Conservation (phyloP, 331 rosid genomes). For the Cydonia oblonga region DNA sequence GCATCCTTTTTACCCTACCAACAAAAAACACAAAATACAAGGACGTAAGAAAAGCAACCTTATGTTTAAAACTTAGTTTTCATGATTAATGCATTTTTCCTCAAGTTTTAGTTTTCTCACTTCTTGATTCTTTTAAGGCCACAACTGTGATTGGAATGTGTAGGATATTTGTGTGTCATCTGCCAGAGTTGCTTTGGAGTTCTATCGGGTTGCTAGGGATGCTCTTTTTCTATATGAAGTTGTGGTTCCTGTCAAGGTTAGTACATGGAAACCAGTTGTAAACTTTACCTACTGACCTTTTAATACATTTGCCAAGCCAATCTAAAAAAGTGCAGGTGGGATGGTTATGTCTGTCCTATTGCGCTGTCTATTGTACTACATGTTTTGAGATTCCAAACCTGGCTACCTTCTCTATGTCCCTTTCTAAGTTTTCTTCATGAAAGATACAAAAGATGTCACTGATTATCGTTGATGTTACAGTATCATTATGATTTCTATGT, state of each 20-base stretch:
- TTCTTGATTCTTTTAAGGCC: not conserved
- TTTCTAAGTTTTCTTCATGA: not conserved
- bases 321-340: no score
- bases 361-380: not conserved
- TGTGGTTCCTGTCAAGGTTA: slow-evolving; percentile 88
- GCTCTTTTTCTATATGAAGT: slow-evolving; percentile 85
- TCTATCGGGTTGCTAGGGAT: slow-evolving; percentile 79
- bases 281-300: not conserved
- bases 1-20: no score
- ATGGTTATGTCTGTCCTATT: no score
- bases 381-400: not conserved
- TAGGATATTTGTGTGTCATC: slow-evolving; percentile 91
- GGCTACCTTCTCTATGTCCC: not conserved
- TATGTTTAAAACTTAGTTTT: no score
- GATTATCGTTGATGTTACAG: not conserved
- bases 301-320: no score
- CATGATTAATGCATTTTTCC: no score
- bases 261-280: slow-evolving; percentile 24
- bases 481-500: not conserved
- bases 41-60: no score
- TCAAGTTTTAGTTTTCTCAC: no score
- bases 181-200: slow-evolving; percentile 79
- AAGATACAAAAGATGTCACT: not conserved
- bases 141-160: slow-evolving; percentile 11
- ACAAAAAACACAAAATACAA: no score